Evolutionary conservation across 768 basidiomycete genomes (phyloP).

Genomic region (Auricularia auricula-judae): DNA sequence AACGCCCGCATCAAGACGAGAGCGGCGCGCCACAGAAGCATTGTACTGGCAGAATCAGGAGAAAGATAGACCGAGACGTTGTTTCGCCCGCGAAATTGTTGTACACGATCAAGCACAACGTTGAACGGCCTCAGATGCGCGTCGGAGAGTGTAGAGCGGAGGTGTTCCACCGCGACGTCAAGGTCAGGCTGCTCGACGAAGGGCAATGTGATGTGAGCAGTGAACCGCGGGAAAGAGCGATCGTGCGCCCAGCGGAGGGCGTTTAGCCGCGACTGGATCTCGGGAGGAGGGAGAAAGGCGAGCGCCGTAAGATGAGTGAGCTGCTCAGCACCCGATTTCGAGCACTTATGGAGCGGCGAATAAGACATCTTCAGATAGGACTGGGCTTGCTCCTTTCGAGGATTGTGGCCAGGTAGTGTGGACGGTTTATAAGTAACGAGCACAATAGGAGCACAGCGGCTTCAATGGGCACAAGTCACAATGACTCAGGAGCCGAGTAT

Average conservation of each 20-base stretch:
- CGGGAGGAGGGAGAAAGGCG: background rate
- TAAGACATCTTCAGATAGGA: no score
- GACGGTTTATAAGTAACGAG: no score
- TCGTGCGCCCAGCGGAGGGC: background rate
- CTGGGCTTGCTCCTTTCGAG: no score
- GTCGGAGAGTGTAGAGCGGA: background rate
- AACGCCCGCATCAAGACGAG: no score
- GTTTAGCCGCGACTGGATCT: background rate
- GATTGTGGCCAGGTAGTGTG: no score
- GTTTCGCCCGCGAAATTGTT: background rate
- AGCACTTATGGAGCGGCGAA: no score
- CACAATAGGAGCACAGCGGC: no score
- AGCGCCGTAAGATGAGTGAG: background rate
- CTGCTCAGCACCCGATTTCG: background rate
- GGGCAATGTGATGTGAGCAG: background rate
- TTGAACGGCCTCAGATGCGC: background rate
- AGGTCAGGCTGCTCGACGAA: background rate
- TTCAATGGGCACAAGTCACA: no score
- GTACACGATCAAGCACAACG: background rate
- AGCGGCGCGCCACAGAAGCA: no score
- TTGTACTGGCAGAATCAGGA: no score
- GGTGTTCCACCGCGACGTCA: background rate
- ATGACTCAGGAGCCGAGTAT: no score
- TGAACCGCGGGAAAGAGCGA: background rate
- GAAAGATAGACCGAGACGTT: background rate